Conservation (phyloP, 176 grass and related monocot species). For the bread wheat (Triticum aestivum) region IWGSC_CS_RefSeq_v2.1 NC_057809.1:489460041-489460540, state of each 20-base stretch:
- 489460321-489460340: constrained; percentile 68
- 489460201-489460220: constrained; percentile 14
- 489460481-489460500: background rate
- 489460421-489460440: constrained; percentile 11
- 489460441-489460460: background rate
- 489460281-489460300: constrained; percentile 54
- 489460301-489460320: constrained; percentile 66
- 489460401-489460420: constrained; percentile 14
- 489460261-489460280: constrained; percentile 83
- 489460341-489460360: constrained; percentile 61
- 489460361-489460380: constrained; percentile 90
- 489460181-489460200: background rate
- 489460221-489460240: constrained; percentile 80
- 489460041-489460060: background rate
- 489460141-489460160: background rate
- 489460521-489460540: constrained; percentile 88
- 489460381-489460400: constrained; percentile 92
- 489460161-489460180: constrained; percentile 18
- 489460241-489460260: constrained; percentile 84
- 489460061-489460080: background rate
- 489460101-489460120: background rate
- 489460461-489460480: background rate
- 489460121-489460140: background rate
- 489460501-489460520: constrained; percentile 93
- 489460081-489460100: constrained; percentile 1